Percentiles rank a stretch among this genome's conserved stretches.
Conservation (phyloP, 805 yeast species). For the Metschnikowia cubensis region DNA sequence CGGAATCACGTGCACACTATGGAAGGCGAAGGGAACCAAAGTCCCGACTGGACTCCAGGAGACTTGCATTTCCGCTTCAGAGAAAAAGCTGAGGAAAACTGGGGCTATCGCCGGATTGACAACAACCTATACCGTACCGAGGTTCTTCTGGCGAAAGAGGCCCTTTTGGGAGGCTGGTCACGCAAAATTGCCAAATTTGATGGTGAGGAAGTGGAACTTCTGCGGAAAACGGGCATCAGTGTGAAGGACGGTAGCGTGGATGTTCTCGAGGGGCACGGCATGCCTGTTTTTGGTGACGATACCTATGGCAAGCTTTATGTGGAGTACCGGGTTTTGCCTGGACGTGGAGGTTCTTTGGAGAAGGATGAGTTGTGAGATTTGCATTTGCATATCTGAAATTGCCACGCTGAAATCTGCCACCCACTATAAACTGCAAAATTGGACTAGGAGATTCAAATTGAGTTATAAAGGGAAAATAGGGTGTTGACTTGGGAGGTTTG, state of each 20-base stretch:
- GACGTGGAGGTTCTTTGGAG: conserved; percentile 4
- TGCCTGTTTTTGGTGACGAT: conserved; percentile 60
- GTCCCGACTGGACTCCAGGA: conserved; percentile 81
- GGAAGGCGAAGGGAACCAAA: conserved; percentile 77
- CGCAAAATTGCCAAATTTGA: conserved; percentile 67
- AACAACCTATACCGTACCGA: conserved; percentile 76
- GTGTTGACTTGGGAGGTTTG: too few species aligned
- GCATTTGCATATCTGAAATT: neutral
- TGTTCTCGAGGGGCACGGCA: conserved; percentile 68
- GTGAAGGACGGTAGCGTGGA: conserved; percentile 72
- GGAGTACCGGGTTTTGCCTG: conserved; percentile 17
- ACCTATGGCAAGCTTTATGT: conserved; percentile 29
- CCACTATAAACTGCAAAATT: too few species aligned
- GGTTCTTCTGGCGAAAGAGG: conserved; percentile 65
- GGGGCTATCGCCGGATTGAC: conserved; percentile 86
- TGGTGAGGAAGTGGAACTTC: conserved; percentile 40
- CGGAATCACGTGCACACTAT: conserved; percentile 55
- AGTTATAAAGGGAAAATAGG: too few species aligned
- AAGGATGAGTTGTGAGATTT: conserved; percentile 17
- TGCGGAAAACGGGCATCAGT: conserved; percentile 48
- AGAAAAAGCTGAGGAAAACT: conserved; percentile 53
- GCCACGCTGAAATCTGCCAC: too few species aligned
- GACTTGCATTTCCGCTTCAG: conserved; percentile 60
- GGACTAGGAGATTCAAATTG: too few species aligned
- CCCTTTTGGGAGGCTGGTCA: conserved; percentile 76